Base-by-base conservation (phyloP, 306 rosid species). In the Leucaena leucocephala region DNA sequence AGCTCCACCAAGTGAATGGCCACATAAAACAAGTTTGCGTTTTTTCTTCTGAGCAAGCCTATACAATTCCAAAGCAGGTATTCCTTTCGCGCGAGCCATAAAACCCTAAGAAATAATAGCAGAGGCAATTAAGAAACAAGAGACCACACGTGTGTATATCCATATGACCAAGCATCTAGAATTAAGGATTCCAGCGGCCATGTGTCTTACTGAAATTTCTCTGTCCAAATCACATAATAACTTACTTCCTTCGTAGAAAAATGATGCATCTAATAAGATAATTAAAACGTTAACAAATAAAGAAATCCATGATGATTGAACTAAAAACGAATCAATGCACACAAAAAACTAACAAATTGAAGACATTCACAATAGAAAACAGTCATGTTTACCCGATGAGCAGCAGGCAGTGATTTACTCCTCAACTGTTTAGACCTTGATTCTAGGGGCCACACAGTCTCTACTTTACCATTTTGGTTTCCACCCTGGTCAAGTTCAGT, bases 1-100 rank as follows among this genome's bases (percentile, higher is more conserved):
- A 34, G 98, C 99, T 87, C 99, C 99, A 76, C 99, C 98, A 71
- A 95, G 98, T 75, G 99, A 95, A 87, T 95, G 99, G 39, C 99
- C 99, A 75, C 98, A 95, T 72, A 95, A 80, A 63, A 95, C 98
- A 82, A 95, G 98, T 77, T 93, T 95, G 36, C 95, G 85, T 72
- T 93, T 93, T 87, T 90, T 95, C 93, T 95, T 95, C 81, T 91
- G 97, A 78, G 99, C 99, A 85, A 95, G 94, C 79, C 94, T 90
- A 73, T 95, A 95, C 84, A 95, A 78, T 83, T 95, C 99, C 86
- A 95, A 74, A 76, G 99, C 97, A 45, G 99, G 99, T 84, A 95
- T 95, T 40, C 99, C 99, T 80, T 95, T 95, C 43, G 99, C 99
- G 27, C 99, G 98, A 86, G 94, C 98, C 93, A 93, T 76, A 85